phyloP scores from a whole-genome alignment of 2,329 filamentous ascomycete genomes.

The Xylariomycetidae sp. region DNA sequence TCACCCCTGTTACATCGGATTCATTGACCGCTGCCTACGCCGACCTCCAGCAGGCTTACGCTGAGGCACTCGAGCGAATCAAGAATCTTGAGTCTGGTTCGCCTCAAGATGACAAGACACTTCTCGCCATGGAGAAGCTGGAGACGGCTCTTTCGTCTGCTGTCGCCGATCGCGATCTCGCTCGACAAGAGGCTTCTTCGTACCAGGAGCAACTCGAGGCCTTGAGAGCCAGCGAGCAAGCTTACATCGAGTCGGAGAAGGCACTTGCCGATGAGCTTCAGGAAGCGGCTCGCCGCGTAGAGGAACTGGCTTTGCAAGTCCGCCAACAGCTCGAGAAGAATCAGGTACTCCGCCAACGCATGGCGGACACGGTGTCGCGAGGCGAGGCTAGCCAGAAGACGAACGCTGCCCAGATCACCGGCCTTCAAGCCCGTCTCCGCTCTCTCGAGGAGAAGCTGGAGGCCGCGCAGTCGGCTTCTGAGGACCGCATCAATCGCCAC shows the following conservation, averaged over 20 bases:
- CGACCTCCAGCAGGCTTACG: slow-evolving; percentile 67
- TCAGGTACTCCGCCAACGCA: slow-evolving; percentile 64
- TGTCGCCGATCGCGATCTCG: slow-evolving; percentile 66
- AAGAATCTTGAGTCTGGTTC: slow-evolving; percentile 53
- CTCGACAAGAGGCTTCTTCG: slow-evolving; percentile 56
- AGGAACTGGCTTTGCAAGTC: slow-evolving; percentile 73
- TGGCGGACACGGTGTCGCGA: slow-evolving; percentile 72
- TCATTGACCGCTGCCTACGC: slow-evolving; percentile 69
- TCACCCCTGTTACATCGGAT: slow-evolving; percentile 55
- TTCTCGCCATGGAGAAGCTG: slow-evolving; percentile 57
- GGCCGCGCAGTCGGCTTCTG: slow-evolving; percentile 75
- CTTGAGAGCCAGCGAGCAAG: slow-evolving; percentile 50
- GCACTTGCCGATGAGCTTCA: slow-evolving; percentile 64
- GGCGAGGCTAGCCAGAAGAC: slow-evolving; percentile 78
- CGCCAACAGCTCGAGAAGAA: slow-evolving; percentile 77
- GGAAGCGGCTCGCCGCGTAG: slow-evolving; percentile 69
- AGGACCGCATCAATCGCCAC: slow-evolving; percentile 75
- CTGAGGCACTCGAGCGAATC: slow-evolving; percentile 59
- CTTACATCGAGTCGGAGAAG: slow-evolving; percentile 53
- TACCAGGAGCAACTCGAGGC: slow-evolving; percentile 57
- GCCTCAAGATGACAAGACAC: slow-evolving; percentile 51
- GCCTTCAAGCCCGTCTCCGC: slow-evolving; percentile 75
- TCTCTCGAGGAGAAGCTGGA: slow-evolving; percentile 78
- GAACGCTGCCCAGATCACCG: slow-evolving; percentile 75
- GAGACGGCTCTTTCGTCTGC: slow-evolving; percentile 64